Evolutionary conservation across 352 stramenopile genomes (phyloP).

Genomic region (Globisporangium emineosum): DNA sequence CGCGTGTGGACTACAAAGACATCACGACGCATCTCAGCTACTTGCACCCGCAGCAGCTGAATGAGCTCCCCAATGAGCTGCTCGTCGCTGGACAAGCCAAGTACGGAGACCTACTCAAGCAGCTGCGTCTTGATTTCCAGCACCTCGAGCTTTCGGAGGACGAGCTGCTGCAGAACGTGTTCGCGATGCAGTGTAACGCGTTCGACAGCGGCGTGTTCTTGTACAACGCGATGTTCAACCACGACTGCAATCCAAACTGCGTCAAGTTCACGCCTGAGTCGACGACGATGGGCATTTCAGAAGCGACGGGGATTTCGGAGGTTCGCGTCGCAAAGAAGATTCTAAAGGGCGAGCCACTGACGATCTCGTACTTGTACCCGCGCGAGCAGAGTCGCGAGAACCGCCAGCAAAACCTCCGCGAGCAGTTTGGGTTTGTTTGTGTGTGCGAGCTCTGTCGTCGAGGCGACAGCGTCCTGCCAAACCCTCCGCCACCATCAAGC

Average conservation of each 20-base stretch:
- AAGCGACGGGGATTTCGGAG: conserved; percentile 86
- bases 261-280: conserved; percentile 89
- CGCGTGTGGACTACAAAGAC: conserved; percentile 53
- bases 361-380: conserved; percentile 93
- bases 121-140: conserved; percentile 50
- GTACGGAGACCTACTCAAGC: conserved; percentile 51
- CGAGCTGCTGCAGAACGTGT: conserved; percentile 85
- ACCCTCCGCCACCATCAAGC: conserved; percentile 21
- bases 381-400: conserved; percentile 84
- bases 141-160: conserved; percentile 46
- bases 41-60: conserved; percentile 85
- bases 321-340: conserved; percentile 87
- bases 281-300: conserved; percentile 63
- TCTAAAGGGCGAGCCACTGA: conserved; percentile 85
- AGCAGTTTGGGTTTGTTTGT: conserved; percentile 92
- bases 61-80: conserved; percentile 55
- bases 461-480: conserved; percentile 63
- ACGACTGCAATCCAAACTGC: conserved; percentile 93
- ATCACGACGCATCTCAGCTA: conserved; percentile 79
- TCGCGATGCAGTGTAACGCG: conserved; percentile 93
- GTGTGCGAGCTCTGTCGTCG: conserved; percentile 59
- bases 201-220: conserved; percentile 93
- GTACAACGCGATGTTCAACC: conserved; percentile 94
- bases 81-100: conserved; percentile 49
- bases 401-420: conserved; percentile 73